Conservation (phyloP, 495 filamentous ascomycete genomes). For the Thermochaetoides thermophila region DNA sequence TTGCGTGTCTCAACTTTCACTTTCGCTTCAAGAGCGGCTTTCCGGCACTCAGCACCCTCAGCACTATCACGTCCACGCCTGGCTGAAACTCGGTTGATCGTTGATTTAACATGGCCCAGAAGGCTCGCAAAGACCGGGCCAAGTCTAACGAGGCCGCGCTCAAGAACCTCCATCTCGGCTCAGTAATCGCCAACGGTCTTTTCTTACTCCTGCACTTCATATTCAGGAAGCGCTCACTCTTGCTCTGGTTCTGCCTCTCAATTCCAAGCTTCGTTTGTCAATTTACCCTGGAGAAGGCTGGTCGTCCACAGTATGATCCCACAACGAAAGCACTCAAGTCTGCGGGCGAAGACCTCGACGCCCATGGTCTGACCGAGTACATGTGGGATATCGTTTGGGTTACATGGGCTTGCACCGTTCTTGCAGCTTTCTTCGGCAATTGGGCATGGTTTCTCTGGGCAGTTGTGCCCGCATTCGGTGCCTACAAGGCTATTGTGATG, state of each 20-base stretch:
- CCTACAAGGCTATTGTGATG: constrained; percentile 53
- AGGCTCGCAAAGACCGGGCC: constrained; percentile 86
- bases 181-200: constrained; percentile 50
- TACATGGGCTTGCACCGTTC: constrained; percentile 55
- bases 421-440: constrained; percentile 56
- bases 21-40: too few relatives aligned
- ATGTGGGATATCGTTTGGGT: constrained; percentile 96
- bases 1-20: too few relatives aligned
- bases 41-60: too few relatives aligned
- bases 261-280: constrained; percentile 64
- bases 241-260: constrained; percentile 57
- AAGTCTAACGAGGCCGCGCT: constrained; percentile 60
- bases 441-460: constrained; percentile 62
- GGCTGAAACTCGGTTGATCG: too few relatives aligned
- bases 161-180: constrained; percentile 63
- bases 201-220: constrained; percentile 60
- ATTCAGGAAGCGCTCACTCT: constrained; percentile 49
- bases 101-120: constrained; percentile 51
- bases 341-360: constrained; percentile 77
- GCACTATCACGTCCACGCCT: too few relatives aligned
- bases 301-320: constrained; percentile 55
- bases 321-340: constrained; percentile 51
- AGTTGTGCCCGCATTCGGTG: constrained; percentile 54
- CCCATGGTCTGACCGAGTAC: constrained; percentile 84
- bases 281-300: constrained; percentile 66